Evolutionary conservation across 2,329 filamentous ascomycete genomes (phyloP).

Genomic region (Penicillium janthinellum): DNA sequence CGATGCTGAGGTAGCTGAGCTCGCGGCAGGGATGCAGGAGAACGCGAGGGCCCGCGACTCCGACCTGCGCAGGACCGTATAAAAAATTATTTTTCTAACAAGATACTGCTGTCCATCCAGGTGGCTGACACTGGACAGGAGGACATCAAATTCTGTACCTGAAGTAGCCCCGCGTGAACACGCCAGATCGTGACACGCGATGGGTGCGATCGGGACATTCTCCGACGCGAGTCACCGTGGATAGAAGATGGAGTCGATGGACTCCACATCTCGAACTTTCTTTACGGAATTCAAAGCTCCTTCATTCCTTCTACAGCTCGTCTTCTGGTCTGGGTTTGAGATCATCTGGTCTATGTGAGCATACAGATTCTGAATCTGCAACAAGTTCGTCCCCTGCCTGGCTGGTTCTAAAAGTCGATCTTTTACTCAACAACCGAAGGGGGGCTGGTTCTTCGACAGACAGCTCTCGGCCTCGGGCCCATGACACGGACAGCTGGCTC

Average conservation of each 20-base stretch:
- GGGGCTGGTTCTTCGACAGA: not conserved
- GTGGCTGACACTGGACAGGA: not conserved
- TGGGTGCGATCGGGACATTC: slow-evolving; percentile 16
- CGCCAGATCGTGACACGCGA: slow-evolving; percentile 15
- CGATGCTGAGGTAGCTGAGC: not conserved
- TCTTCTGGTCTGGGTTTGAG: not conserved
- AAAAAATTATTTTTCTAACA: not conserved
- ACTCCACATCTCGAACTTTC: slow-evolving; percentile 18
- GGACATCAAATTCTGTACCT: not conserved
- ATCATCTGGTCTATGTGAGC: not conserved
- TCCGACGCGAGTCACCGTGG: slow-evolving; percentile 3
- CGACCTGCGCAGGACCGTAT: slow-evolving; percentile 9
- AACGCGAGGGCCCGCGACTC: slow-evolving; percentile 2
- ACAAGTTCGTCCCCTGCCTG: not conserved
- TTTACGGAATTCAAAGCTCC: slow-evolving; percentile 13
- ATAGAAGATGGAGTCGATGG: not conserved
- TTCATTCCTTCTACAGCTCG: slow-evolving; percentile 20
- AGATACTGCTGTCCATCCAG: not conserved
- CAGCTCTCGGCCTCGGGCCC: not conserved
- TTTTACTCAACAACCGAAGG: not conserved
- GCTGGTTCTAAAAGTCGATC: not conserved
- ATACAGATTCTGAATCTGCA: not conserved
- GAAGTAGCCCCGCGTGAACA: not conserved
- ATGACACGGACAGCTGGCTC: not conserved
- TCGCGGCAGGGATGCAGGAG: slow-evolving; percentile 4